Conservation (phyloP, 2,329 filamentous ascomycete genomes). For the Stemphylium beticola region DNA sequence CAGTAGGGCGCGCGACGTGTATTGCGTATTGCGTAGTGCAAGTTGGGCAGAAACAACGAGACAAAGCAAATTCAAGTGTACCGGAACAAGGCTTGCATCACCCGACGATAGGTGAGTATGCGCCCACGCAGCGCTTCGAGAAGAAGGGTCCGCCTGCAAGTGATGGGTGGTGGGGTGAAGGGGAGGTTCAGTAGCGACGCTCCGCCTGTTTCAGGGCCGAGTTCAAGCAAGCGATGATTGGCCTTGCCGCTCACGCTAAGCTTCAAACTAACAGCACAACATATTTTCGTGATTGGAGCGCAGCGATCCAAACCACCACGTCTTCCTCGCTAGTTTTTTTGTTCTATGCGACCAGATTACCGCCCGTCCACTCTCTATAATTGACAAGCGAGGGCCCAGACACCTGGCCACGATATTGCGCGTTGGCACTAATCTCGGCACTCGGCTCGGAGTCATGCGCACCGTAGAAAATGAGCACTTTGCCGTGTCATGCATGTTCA, state of each 20-base stretch:
- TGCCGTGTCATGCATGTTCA: neutral
- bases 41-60: slow-evolving; percentile 18
- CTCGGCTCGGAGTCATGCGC: neutral
- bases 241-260: slow-evolving; percentile 17
- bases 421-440: slow-evolving; percentile 2
- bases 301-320: slow-evolving; percentile 22
- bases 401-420: slow-evolving; percentile 13
- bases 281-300: slow-evolving; percentile 32
- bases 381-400: slow-evolving; percentile 20
- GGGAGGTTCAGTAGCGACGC: slow-evolving; percentile 23
- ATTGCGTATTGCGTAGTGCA: slow-evolving; percentile 24
- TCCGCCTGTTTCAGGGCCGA: slow-evolving; percentile 30
- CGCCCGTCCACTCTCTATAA: slow-evolving; percentile 34
- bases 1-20: slow-evolving; percentile 23
- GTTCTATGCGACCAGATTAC: slow-evolving; percentile 28
- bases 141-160: slow-evolving; percentile 19
- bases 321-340: slow-evolving; percentile 1
- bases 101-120: slow-evolving; percentile 43
- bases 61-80: slow-evolving; percentile 25
- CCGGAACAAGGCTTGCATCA: slow-evolving; percentile 27
- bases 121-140: slow-evolving; percentile 38
- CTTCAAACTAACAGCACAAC: slow-evolving; percentile 5
- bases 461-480: slow-evolving; percentile 7
- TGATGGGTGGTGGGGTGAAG: slow-evolving; percentile 22
- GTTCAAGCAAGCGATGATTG: slow-evolving; percentile 24